Evolutionary conservation across 2,329 filamentous ascomycete species (phyloP).

Genomic region (Alternaria viburni): DNA sequence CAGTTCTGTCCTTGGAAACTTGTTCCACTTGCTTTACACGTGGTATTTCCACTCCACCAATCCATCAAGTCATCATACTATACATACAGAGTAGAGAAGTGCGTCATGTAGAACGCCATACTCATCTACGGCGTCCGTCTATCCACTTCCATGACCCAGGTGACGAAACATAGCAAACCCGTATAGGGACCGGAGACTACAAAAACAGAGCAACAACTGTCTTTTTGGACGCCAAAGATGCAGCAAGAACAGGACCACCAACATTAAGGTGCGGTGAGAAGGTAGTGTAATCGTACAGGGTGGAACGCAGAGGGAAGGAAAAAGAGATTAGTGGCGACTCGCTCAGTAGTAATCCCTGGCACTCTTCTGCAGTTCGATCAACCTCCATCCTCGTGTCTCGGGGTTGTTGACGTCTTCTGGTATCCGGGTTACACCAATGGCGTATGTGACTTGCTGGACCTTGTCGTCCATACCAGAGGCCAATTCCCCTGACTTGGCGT

Average conservation of each 20-base stretch:
- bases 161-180: conserved; percentile 17
- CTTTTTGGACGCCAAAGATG: conserved; percentile 46
- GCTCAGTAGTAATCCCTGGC: conserved; percentile 83
- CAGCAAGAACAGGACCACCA: conserved; percentile 21
- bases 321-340: conserved; percentile 3
- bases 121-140: conserved; percentile 16
- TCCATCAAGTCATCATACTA: conserved; percentile 17
- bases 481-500: conserved; percentile 85
- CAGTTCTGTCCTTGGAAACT: not conserved
- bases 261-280: conserved; percentile 21
- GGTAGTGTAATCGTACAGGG: conserved; percentile 26
- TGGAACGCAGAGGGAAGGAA: not conserved
- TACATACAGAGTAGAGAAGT: conserved; percentile 39
- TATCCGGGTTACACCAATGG: conserved; percentile 91
- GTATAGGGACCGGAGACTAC: not conserved
- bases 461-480: conserved; percentile 98
- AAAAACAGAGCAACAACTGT: conserved; percentile 6
- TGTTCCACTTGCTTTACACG: conserved; percentile 5
- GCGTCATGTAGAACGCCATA: conserved; percentile 24
- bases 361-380: conserved; percentile 99
- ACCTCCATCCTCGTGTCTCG: conserved; percentile 93
- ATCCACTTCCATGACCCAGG: conserved; percentile 21
- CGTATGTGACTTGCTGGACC: conserved; percentile 97
- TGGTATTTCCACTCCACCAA: conserved; percentile 5
- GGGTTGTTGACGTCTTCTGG: conserved; percentile 96